phyloP scores from a whole-genome alignment of 2,329 filamentous ascomycete genomes.

The Westerdykella ornata region DNA sequence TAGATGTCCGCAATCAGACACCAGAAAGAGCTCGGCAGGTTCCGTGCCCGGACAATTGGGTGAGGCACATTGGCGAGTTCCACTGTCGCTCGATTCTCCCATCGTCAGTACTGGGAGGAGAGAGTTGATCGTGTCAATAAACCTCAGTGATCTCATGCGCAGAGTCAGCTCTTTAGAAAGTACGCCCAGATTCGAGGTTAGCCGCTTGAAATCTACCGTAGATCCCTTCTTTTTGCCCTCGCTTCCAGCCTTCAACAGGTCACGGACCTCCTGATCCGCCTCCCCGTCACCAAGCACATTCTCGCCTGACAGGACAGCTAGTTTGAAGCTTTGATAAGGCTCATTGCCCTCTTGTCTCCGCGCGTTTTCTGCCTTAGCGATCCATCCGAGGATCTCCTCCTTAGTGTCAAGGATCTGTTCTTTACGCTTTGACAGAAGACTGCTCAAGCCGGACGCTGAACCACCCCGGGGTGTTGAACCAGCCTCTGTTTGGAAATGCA shows the following conservation, averaged over 20 bases:
- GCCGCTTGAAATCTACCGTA: slow-evolving; percentile 11
- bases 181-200: slow-evolving; percentile 16
- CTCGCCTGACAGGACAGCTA: slow-evolving; percentile 9
- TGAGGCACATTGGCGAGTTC: slow-evolving; percentile 11
- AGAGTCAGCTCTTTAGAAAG: slow-evolving; percentile 15
- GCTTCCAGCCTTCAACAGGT: slow-evolving; percentile 9
- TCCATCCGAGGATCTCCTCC: slow-evolving; percentile 8
- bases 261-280: slow-evolving; percentile 5
- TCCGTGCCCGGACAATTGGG: slow-evolving; percentile 9
- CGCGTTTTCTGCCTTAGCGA: slow-evolving; percentile 16
- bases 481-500: slow-evolving; percentile 13
- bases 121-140: slow-evolving; percentile 14
- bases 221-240: slow-evolving; percentile 3
- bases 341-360: neutral
- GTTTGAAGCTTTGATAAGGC: slow-evolving; percentile 9
- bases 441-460: slow-evolving; percentile 10
- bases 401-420: slow-evolving; percentile 10
- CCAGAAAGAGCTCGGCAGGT: slow-evolving; percentile 11
- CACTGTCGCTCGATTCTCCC: neutral
- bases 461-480: slow-evolving; percentile 8
- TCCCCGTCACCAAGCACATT: slow-evolving; percentile 22
- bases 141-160: slow-evolving; percentile 17
- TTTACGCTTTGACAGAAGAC: slow-evolving; percentile 12
- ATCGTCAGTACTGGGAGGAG: slow-evolving; percentile 5
- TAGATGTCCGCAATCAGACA: slow-evolving; percentile 24